Percentiles rank a stretch among this genome's conserved stretches.
phyloP scores from a whole-genome alignment of 2,329 filamentous ascomycete species.

The Capronia americana region DNA sequence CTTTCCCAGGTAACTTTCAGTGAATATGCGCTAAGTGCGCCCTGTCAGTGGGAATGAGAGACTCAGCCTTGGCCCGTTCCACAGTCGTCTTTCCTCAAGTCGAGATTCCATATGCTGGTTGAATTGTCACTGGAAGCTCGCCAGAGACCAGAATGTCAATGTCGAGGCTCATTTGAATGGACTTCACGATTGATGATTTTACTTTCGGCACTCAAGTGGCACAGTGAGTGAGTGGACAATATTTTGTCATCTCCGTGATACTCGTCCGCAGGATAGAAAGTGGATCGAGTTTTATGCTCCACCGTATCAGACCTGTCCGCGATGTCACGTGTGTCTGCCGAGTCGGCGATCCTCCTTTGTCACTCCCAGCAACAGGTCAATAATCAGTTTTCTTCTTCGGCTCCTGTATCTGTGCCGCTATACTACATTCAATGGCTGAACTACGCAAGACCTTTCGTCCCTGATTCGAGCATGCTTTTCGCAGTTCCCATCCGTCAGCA shows the following conservation, averaged over 20 bases:
- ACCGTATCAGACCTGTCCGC: not conserved
- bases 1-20: not conserved
- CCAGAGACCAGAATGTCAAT: no score
- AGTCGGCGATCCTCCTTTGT: not conserved
- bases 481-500: not conserved
- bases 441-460: not conserved
- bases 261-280: not conserved
- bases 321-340: not conserved
- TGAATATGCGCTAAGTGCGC: not conserved
- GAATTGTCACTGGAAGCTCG: no score
- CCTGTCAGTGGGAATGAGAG: not conserved
- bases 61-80: not conserved
- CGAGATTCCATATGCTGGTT: not conserved
- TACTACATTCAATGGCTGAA: no score
- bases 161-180: no score
- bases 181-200: no score
- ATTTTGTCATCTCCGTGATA: not conserved
- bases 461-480: not conserved
- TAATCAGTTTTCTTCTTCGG: not conserved
- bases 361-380: not conserved
- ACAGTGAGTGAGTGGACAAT: not conserved
- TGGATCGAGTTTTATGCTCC: not conserved
- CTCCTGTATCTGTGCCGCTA: not conserved
- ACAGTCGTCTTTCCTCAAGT: not conserved
- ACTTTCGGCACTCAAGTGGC: not conserved